Evolutionary conservation across 228 moss, liverwort and hornwort genomes (phyloP).

Genomic region (Sphagnum magellanicum): DNA sequence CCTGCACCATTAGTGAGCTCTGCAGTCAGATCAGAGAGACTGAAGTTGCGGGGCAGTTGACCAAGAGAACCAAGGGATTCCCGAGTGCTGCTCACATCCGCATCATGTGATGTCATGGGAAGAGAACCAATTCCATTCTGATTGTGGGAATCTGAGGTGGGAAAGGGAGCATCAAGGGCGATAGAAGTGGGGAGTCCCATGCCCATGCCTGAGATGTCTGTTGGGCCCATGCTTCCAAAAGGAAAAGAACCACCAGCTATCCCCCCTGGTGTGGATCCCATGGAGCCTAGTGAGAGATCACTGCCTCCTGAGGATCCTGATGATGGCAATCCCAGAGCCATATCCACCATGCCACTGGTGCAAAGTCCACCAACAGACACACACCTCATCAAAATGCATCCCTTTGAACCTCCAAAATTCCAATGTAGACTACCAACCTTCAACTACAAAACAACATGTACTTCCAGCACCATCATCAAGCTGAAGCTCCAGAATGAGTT

Average conservation of each 20-base stretch:
- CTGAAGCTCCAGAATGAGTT: neutral
- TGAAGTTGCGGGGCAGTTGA: conserved; percentile 93
- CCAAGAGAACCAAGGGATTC: conserved; percentile 98
- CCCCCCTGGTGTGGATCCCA: conserved; percentile 61
- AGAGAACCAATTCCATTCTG: conserved; percentile 82
- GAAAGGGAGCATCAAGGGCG: conserved; percentile 72
- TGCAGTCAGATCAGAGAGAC: conserved; percentile 97
- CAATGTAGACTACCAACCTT: neutral
- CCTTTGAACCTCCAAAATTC: neutral
- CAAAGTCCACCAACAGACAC: neutral
- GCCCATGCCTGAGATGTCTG: conserved; percentile 88
- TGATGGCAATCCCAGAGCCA: conserved; percentile 56
- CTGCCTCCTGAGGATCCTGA: conserved; percentile 43
- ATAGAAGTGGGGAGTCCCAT: conserved; percentile 83
- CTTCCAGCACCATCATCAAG: neutral
- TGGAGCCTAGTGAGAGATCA: conserved; percentile 64
- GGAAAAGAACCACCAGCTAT: conserved; percentile 73
- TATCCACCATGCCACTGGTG: conserved; percentile 55
- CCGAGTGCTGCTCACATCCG: conserved; percentile 76
- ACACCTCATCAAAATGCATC: neutral
- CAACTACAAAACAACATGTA: neutral
- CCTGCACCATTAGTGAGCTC: conserved; percentile 97
- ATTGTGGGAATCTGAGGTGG: conserved; percentile 63
- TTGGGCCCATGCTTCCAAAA: conserved; percentile 89
- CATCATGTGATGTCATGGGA: conserved; percentile 72